Evolutionary conservation across 1,284 basidiomycete genomes (phyloP), one percentile per base, ranked within the genome.

Genomic region (Pseudomicrostroma phylloplanum): DNA sequence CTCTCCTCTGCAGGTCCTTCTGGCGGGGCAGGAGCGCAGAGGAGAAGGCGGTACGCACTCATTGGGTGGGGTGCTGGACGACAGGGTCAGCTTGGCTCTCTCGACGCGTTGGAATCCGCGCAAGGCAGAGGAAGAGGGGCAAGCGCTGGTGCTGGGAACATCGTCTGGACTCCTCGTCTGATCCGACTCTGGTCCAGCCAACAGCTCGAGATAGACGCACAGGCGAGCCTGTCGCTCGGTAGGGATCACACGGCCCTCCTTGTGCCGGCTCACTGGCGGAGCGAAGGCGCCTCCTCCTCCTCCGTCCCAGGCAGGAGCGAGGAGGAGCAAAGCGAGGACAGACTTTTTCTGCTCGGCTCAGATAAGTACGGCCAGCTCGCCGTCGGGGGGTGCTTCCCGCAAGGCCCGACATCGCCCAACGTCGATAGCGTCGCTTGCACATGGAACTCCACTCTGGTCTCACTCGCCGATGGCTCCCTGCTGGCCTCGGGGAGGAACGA

Each of bases 1-100:
- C 43, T 48, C 21, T 2, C 51, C n/a, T 17, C 51, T n/a, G n/a
- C n/a, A n/a, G n/a, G n/a, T n/a, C n/a, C n/a, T n/a, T n/a, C n/a
- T 23, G 2, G 51, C 21, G 15, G 15, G 8, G 4, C 21, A 54
- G 21, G 21, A 8, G 21, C 13, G 51, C n/a, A 48, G 3, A 6
- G 21, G 43, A 19, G 13, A 51, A 12, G 51, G 25, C 21, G n/a
- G 13, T 19, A 19, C 49, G 42, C 40, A 36, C 21, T 60, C 21
- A 9, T 64, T n/a, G 62, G 62, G 2, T 64, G 62, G 62, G 62
- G 62, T 17, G 58, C 58, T 19, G 39, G 53, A 6, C 53, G 62
- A n/a, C 62, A 64, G 15, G 62, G 62, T 6, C 62, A 64, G 46
- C 41, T 62, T 23, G 61, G 46, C 30, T 39, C 46, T 12, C 21